phyloP scores from a whole-genome alignment of 1,284 basidiomycete species.

The Wolfiporia cocos region DNA sequence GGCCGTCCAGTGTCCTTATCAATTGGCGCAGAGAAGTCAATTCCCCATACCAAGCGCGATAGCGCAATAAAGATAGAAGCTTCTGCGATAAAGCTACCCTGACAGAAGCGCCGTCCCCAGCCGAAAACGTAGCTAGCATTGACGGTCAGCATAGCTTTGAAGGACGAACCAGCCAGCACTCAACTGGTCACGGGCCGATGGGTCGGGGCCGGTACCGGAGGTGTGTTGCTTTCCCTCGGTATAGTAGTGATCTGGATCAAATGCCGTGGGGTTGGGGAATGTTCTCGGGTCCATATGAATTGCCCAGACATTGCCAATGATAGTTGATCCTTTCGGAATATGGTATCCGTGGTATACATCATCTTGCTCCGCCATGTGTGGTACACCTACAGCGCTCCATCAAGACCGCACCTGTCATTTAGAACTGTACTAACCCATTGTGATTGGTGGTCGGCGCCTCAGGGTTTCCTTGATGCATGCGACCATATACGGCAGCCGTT shows the following conservation, averaged over 20 bases:
- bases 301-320: conserved; percentile 13
- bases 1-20: conserved; percentile 20
- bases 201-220: conserved; percentile 23
- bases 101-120: conserved; percentile 26
- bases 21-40: conserved; percentile 20
- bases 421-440: conserved; percentile 13
- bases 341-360: conserved; percentile 18
- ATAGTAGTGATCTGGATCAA: conserved; percentile 20
- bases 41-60: conserved; percentile 24
- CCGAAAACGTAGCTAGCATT: conserved; percentile 22
- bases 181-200: conserved; percentile 14
- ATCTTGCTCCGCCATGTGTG: conserved; percentile 11
- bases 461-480: conserved; percentile 26
- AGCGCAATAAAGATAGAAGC: conserved; percentile 26
- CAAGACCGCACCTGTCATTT: not conserved
- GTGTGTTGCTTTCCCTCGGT: conserved; percentile 11
- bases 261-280: conserved; percentile 14
- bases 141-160: not conserved
- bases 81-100: conserved; percentile 23
- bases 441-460: conserved; percentile 15
- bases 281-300: conserved; percentile 7
- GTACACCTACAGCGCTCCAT: conserved; percentile 6
- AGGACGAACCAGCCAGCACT: conserved; percentile 5
- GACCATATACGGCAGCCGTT: conserved; percentile 22
- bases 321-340: conserved; percentile 18